Conservation (phyloP, 1,284 basidiomycete species). For the Schizophyllum commune region DNA sequence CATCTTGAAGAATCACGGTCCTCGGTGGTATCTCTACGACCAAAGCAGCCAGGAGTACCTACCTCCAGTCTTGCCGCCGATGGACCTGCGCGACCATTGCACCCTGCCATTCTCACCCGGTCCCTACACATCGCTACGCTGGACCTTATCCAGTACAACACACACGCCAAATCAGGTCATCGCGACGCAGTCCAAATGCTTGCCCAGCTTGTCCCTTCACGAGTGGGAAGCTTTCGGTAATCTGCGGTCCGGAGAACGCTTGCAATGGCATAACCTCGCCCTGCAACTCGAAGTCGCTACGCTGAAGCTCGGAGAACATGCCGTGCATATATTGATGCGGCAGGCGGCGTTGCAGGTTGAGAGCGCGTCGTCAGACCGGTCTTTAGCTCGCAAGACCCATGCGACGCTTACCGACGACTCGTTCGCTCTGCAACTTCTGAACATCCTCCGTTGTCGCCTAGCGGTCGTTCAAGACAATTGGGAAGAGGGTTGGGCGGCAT, state of each 20-base stretch:
- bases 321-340: conserved; percentile 30
- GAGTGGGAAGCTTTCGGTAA: conserved; percentile 35
- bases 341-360: conserved; percentile 39
- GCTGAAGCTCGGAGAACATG: conserved; percentile 28
- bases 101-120: conserved; percentile 22
- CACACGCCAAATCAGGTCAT: conserved; percentile 37
- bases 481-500: conserved; percentile 29
- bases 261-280: conserved; percentile 45
- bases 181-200: conserved; percentile 31
- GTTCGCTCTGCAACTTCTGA: conserved; percentile 28
- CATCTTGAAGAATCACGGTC: conserved; percentile 8
- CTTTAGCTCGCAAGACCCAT: conserved; percentile 24
- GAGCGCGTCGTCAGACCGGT: conserved; percentile 11
- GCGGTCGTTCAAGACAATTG: conserved; percentile 30
- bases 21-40: conserved; percentile 19
- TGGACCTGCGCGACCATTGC: conserved; percentile 18
- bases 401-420: conserved; percentile 18
- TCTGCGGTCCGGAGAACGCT: conserved; percentile 31
- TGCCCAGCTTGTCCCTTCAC: conserved; percentile 28
- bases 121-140: conserved; percentile 29
- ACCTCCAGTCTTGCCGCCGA: conserved; percentile 6
- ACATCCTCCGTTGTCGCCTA: conserved; percentile 24
- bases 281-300: conserved; percentile 28
- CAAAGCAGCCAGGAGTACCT: conserved; percentile 8
- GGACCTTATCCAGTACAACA: conserved; percentile 25